Percentiles rank a stretch among this genome's conserved stretches.
These are phyloP conservation scores for Podila minutissima DNA, from an alignment of 192 early-diverging fungal genomes.

Conservation along the genomic window DNA sequence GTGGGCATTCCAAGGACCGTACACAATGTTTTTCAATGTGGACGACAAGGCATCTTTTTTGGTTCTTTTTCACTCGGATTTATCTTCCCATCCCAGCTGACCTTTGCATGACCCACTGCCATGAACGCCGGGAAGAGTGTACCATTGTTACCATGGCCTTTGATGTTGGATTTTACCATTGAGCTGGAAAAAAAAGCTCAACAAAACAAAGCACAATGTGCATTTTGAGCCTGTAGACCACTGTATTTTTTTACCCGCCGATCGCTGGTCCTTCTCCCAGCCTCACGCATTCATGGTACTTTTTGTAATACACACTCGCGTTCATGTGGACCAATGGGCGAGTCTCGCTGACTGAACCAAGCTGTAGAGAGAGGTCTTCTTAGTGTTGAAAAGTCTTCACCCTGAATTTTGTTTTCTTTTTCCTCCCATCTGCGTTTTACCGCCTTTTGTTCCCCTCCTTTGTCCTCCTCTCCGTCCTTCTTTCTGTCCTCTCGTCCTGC, in stretches of 20 bases:
- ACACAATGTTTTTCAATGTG: not conserved
- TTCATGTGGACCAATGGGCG: no score
- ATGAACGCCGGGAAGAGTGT: not conserved
- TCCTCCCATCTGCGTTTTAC: no score
- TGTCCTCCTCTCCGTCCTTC: not conserved
- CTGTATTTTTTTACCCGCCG: conserved; percentile 1
- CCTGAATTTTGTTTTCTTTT: not conserved
- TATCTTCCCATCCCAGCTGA: conserved; percentile 5
- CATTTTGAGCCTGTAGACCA: conserved; percentile 1
- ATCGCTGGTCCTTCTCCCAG: not conserved
- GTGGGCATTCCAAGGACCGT: no score
- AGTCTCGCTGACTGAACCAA: no score
- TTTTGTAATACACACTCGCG: no score
- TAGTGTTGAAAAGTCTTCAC: not conserved
- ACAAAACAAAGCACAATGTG: not conserved
- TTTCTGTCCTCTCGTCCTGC: no score
- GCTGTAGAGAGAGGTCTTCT: no score
- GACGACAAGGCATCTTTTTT: not conserved
- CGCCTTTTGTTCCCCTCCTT: not conserved
- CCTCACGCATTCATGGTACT: not conserved
- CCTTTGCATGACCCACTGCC: not conserved
- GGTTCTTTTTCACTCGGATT: not conserved
- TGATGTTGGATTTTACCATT: not conserved
- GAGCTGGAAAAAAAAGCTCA: not conserved
- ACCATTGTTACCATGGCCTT: not conserved